Evolutionary conservation across 805 yeast species (phyloP).

Genomic region (Cyberlindnera suaveolens): DNA sequence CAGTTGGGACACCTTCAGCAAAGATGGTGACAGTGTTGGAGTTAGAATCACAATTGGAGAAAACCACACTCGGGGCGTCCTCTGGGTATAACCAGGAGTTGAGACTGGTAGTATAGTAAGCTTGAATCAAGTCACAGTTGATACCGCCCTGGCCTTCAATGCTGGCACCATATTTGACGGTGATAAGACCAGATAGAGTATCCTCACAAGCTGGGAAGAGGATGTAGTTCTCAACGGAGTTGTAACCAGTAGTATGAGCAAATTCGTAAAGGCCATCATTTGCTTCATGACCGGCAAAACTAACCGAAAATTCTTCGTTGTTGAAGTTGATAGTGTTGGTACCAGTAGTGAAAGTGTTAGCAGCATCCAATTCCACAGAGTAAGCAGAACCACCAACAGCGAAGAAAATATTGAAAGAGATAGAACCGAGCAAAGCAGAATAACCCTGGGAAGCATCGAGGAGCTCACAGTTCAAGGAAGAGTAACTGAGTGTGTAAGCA

Average conservation of each 20-base stretch:
- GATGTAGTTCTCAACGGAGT: slow-evolving; percentile 27
- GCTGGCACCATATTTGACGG: slow-evolving; percentile 15
- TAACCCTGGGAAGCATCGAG: slow-evolving; percentile 12
- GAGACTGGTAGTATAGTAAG: slow-evolving; percentile 21
- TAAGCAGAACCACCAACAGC: slow-evolving; percentile 29
- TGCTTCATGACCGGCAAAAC: slow-evolving; percentile 19
- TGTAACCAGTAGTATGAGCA: slow-evolving; percentile 28
- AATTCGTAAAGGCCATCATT: slow-evolving; percentile 18
- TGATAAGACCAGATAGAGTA: slow-evolving; percentile 23
- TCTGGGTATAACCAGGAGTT: slow-evolving; percentile 31
- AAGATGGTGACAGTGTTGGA: slow-evolving; percentile 9
- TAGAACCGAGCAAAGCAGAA: slow-evolving; percentile 22
- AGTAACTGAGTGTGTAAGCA: slow-evolving; percentile 24
- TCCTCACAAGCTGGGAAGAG: slow-evolving; percentile 28
- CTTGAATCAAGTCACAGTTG: slow-evolving; percentile 17
- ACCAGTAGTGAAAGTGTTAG: slow-evolving; percentile 25
- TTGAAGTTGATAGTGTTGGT: slow-evolving; percentile 23
- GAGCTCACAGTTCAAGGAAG: slow-evolving; percentile 27
- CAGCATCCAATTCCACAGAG: slow-evolving; percentile 27
- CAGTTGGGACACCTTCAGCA: slow-evolving; percentile 20
- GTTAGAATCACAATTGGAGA: slow-evolving; percentile 20
- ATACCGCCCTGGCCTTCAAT: slow-evolving; percentile 15
- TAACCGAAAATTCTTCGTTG: slow-evolving; percentile 20
- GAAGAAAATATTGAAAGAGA: slow-evolving; percentile 26
- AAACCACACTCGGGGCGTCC: slow-evolving; percentile 7